A percentile compares a stretch with the other conserved stretches of the same genome.
phyloP scores from a whole-genome alignment of 768 basidiomycete genomes.

The Hypholoma fasciculare region DNA sequence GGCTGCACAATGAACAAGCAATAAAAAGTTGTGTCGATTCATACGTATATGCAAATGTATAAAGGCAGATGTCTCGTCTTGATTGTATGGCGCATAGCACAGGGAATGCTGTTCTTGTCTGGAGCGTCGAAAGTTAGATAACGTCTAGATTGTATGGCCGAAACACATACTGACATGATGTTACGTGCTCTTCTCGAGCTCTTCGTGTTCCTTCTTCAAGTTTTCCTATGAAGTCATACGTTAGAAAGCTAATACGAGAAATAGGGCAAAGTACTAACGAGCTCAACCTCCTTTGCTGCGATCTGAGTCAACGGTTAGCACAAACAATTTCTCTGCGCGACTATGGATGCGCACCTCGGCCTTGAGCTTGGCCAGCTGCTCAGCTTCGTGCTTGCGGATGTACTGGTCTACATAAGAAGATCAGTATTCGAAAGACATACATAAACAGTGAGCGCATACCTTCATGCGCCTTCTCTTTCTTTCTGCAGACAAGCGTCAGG shows the following conservation, averaged over 20 bases:
- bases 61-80: not conserved
- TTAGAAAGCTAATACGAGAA: not conserved
- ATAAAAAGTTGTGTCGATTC: not conserved
- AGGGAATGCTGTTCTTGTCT: not conserved
- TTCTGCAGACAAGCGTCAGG: conserved; percentile 38
- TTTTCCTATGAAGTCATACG: conserved; percentile 20
- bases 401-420: conserved; percentile 53
- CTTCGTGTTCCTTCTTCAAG: conserved; percentile 19
- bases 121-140: not conserved
- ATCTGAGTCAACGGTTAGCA: conserved; percentile 24
- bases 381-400: conserved; percentile 55
- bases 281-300: conserved; percentile 32
- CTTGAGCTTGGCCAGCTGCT: conserved; percentile 59
- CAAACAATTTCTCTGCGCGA: not conserved
- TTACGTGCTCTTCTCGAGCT: conserved; percentile 5
- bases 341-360: conserved; percentile 40
- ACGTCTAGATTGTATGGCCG: not conserved
- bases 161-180: not conserved
- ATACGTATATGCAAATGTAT: not conserved
- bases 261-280: conserved; percentile 22
- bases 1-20: not conserved
- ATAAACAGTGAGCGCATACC: conserved; percentile 11
- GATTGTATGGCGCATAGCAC: not conserved
- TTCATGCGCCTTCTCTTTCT: conserved; percentile 75
- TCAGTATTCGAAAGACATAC: not conserved